Conservation (phyloP, 345 rosid genomes). For the Euphorbia lathyris region DNA sequence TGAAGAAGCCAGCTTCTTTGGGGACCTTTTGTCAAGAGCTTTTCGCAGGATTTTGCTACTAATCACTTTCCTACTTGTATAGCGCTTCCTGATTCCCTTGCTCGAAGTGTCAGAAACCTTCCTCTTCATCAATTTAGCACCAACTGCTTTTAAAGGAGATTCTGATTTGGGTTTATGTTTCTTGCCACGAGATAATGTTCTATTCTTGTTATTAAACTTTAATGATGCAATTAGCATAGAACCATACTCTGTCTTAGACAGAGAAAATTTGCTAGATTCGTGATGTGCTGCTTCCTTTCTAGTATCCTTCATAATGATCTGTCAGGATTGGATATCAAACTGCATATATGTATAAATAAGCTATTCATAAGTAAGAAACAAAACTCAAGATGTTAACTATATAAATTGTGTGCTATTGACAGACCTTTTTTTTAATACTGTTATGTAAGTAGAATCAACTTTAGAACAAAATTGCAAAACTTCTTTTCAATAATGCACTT, state of each 20-base stretch:
- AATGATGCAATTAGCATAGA: conserved; percentile 48
- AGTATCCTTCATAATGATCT: conserved; percentile 38
- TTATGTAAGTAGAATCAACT: background rate
- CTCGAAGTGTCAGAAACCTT: conserved; percentile 19
- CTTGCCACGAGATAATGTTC: conserved; percentile 25
- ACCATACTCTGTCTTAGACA: conserved; percentile 32
- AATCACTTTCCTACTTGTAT: conserved; percentile 17
- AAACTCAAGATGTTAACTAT: background rate
- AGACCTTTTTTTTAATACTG: background rate
- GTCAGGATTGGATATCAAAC: conserved; percentile 8
- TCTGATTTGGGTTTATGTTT: conserved; percentile 27
- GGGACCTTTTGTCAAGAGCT: conserved; percentile 22
- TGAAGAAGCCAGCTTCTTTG: conserved; percentile 26
- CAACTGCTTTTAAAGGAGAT: conserved; percentile 25
- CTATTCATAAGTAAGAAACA: background rate
- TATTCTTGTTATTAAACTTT: conserved; percentile 26
- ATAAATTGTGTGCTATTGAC: background rate
- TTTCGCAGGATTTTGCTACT: conserved; percentile 19
- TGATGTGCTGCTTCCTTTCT: conserved; percentile 26
- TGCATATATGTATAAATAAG: background rate
- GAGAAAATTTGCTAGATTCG: conserved; percentile 29
- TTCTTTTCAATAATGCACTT: background rate
- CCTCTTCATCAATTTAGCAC: conserved; percentile 28
- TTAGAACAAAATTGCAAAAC: background rate
- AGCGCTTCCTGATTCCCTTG: conserved; percentile 25